phyloP scores from a whole-genome alignment of 1,284 basidiomycete species.

The Abortiporus biennis region DNA sequence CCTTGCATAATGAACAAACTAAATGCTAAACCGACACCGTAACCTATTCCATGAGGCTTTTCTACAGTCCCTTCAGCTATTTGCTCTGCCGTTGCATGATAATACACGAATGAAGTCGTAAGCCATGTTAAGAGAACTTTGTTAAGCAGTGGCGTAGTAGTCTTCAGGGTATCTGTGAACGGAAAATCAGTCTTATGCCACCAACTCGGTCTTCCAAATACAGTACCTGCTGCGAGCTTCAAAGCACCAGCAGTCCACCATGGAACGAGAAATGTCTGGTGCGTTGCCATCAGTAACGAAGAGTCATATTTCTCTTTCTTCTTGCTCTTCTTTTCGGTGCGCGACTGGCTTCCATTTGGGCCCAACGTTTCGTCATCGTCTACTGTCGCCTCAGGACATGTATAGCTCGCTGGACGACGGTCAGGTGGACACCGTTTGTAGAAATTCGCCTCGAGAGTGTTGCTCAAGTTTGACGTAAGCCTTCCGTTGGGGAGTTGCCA shows the following conservation, averaged over 20 bases:
- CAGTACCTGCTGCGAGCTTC: conserved; percentile 45
- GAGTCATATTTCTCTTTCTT: conserved; percentile 38
- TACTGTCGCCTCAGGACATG: not conserved
- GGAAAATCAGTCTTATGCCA: too few species aligned
- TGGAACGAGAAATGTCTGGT: conserved; percentile 45
- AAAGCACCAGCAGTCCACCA: conserved; percentile 53
- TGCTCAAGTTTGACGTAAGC: conserved; percentile 34
- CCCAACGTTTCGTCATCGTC: too few species aligned
- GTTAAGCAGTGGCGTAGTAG: conserved; percentile 57
- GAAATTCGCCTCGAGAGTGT: conserved; percentile 39
- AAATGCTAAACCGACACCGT: conserved; percentile 53
- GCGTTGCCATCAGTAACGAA: conserved; percentile 55
- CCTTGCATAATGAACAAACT: conserved; percentile 69
- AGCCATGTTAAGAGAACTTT: conserved; percentile 62
- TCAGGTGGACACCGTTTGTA: conserved; percentile 44
- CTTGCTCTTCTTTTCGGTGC: not conserved
- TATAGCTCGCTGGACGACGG: conserved; percentile 31
- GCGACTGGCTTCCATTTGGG: too few species aligned
- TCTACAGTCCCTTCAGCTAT: conserved; percentile 25
- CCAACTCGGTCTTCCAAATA: too few species aligned
- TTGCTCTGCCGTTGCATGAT: conserved; percentile 31
- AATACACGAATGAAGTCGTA: conserved; percentile 46
- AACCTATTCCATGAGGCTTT: conserved; percentile 44
- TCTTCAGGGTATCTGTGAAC: conserved; percentile 48
- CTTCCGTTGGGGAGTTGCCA: conserved; percentile 40